Conservation (phyloP, 805 yeast genomes). For the Clavispora santaluciae region DNA sequence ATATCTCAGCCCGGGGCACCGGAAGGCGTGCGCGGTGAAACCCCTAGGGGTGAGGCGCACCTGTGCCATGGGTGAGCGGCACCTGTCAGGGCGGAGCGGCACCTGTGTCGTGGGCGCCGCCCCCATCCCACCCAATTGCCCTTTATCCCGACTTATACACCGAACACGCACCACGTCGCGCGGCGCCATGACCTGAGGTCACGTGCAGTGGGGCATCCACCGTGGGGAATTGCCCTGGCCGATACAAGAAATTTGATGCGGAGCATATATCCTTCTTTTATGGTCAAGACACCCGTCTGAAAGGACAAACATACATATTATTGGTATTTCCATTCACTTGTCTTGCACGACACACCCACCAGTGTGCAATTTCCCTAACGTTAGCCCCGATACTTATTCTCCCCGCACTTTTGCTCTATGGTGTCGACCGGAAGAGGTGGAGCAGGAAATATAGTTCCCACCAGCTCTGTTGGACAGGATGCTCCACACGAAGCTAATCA, state of each 20-base stretch:
- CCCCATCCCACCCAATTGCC: background rate
- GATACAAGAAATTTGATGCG: background rate
- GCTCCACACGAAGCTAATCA: conserved; percentile 3
- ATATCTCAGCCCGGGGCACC: background rate
- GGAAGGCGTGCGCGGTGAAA: no score
- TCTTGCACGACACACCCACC: no score
- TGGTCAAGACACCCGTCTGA: background rate
- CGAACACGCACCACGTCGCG: background rate
- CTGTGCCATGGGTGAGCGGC: no score
- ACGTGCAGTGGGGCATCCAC: background rate
- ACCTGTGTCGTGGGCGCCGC: no score
- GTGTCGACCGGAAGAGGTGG: conserved; percentile 37
- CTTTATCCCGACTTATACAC: background rate
- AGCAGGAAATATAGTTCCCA: conserved; percentile 29
- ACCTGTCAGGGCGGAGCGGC: no score
- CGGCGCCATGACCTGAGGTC: background rate
- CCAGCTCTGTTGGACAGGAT: conserved; percentile 1
- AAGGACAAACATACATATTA: no score
- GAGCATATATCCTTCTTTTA: background rate
- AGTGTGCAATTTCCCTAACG: no score
- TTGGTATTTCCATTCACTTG: no score
- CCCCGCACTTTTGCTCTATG: conserved; percentile 5
- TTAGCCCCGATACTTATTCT: no score
- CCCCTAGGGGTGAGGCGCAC: no score
- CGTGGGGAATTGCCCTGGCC: background rate